Base-by-base conservation (phyloP, 371 early-diverging fungal species). In the Saksenaea oblongispora region DNA sequence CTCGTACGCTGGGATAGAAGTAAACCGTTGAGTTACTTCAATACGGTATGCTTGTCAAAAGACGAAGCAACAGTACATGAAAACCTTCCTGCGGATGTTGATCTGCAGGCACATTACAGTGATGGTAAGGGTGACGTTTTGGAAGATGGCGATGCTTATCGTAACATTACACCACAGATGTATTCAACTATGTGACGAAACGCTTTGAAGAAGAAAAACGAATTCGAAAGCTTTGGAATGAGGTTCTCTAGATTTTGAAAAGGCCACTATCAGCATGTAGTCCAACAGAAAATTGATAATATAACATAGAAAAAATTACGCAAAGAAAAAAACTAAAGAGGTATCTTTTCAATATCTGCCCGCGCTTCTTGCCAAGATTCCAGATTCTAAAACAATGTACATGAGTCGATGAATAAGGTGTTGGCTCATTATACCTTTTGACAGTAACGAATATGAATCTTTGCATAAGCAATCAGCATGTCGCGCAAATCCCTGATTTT, bases 401-500 rank as follows among this genome's bases (percentile, higher is more conserved):
- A 34, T 18, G 8, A 39, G 58, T 58, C 9, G 15, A 26, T 31
- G 9, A 36, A 15, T 36, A n/a, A 5, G 35, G n/a, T 18, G 58
- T 13, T n/a, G 27, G 4, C 0, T 27, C 9, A 59, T 18, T 13
- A 47, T 70, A 89, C 89, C 85, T 87, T 88, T 72, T 87, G 87
- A 55, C 93, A 91, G 82, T 91, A 95, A 54, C 91, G 90, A 41
- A 90, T 79, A 56, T 94, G 94, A 47, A 89, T 87, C 58, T 89
- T 87, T 14, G 96, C 94, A 77, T 90, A 91, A 14, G 85, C 87
- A 37, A 93, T 72, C 59, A 98, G 64, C 75, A 93, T 85, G 44
- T 91, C 86, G 61, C 91, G 85, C 61, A 98, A 69, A 70, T 98
- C 96, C 47, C 80, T 79, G 54, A 94, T 80, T 76, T 98, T 98